These are phyloP conservation scores for Crithidia brevicula DNA, from an alignment of 208 protist genomes.

Conservation along the genomic window DNA sequence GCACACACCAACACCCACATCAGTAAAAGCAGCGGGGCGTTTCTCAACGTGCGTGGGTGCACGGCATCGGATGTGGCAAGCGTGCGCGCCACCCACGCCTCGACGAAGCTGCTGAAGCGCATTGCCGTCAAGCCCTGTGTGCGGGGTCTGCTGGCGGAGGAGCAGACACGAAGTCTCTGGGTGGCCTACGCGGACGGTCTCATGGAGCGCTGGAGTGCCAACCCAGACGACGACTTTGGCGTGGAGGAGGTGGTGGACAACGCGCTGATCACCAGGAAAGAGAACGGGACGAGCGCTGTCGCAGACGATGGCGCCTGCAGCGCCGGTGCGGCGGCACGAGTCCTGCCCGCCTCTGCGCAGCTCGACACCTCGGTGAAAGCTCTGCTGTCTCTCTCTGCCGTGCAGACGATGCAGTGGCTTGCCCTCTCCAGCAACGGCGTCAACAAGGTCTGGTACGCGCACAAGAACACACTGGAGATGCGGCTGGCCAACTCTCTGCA, in stretches of 20 bases:
- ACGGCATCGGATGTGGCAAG: conserved; percentile 1
- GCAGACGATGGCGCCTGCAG: too few relatives aligned
- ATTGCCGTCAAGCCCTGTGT: conserved; percentile 63
- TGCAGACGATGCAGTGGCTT: conserved; percentile 83
- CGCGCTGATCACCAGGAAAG: conserved; percentile 26
- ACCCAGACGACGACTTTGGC: conserved; percentile 85
- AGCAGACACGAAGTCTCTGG: conserved; percentile 68
- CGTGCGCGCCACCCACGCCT: background rate
- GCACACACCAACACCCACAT: too few relatives aligned
- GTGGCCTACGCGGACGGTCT: conserved; percentile 80
- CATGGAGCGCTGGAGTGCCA: conserved; percentile 85
- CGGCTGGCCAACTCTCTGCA: conserved; percentile 53
- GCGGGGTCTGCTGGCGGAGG: conserved; percentile 57
- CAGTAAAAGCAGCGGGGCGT: too few relatives aligned
- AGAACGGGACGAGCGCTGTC: too few relatives aligned
- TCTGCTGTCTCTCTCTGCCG: conserved; percentile 51
- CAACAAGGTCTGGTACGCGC: conserved; percentile 89
- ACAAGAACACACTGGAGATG: conserved; percentile 78
- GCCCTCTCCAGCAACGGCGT: conserved; percentile 85
- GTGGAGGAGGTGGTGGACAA: conserved; percentile 79
- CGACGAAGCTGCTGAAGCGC: conserved; percentile 47
- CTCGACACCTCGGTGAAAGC: conserved; percentile 26
- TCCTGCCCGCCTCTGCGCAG: background rate
- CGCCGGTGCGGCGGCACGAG: too few relatives aligned
- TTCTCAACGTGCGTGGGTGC: background rate